These are phyloP conservation scores for Grosmannia clavigera DNA, from an alignment of 2,329 filamentous ascomycete genomes.

Conservation along the genomic window DNA sequence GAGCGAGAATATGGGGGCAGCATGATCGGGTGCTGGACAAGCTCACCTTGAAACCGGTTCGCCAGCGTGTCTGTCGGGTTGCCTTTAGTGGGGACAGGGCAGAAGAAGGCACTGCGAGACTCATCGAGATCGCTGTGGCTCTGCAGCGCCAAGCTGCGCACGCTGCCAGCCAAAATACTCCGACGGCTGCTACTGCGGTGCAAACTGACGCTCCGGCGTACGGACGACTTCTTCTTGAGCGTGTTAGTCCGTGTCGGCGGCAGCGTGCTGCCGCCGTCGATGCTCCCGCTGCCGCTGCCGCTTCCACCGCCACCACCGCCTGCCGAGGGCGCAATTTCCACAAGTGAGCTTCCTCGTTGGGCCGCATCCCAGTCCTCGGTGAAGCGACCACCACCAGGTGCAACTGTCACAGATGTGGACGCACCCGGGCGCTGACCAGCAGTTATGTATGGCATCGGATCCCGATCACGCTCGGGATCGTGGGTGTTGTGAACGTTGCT, in stretches of 20 bases:
- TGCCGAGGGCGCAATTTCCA: slow-evolving; percentile 30
- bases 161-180: slow-evolving; percentile 76
- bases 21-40: neutral
- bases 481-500: neutral
- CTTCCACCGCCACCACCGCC: slow-evolving; percentile 18
- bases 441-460: neutral
- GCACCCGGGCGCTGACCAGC: neutral
- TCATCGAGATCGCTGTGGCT: slow-evolving; percentile 56
- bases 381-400: slow-evolving; percentile 34
- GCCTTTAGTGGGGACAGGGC: slow-evolving; percentile 76
- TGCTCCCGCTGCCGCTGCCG: slow-evolving; percentile 26
- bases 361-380: slow-evolving; percentile 61
- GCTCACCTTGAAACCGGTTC: slow-evolving; percentile 74
- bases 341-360: slow-evolving; percentile 52
- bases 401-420: slow-evolving; percentile 14
- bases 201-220: slow-evolving; percentile 62
- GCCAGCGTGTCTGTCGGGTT: slow-evolving; percentile 81
- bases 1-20: neutral
- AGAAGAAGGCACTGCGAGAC: slow-evolving; percentile 73
- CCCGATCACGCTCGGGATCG: neutral
- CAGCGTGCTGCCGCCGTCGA: slow-evolving; percentile 25
- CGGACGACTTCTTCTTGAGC: slow-evolving; percentile 75
- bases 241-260: slow-evolving; percentile 49
- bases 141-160: slow-evolving; percentile 65
- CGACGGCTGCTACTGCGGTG: slow-evolving; percentile 69